phyloP scores from a whole-genome alignment of 352 stramenopile species.

The Peronospora tabacina region DNA sequence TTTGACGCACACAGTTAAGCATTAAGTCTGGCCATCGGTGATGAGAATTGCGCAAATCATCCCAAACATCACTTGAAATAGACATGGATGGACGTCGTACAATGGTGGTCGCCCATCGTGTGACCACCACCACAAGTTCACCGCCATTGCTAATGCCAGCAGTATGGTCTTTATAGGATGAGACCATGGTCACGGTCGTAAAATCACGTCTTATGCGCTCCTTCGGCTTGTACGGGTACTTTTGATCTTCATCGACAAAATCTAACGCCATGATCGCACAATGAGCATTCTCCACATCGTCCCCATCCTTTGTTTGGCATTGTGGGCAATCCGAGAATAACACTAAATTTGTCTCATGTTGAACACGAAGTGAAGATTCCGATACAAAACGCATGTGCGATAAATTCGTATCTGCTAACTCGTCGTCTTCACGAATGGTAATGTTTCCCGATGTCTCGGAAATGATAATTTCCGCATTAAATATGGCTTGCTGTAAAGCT shows the following conservation, averaged over 20 bases:
- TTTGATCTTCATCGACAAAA: constrained; percentile 44
- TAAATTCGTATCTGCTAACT: constrained; percentile 37
- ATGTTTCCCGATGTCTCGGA: constrained; percentile 59
- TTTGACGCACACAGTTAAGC: constrained; percentile 28
- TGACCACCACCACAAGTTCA: constrained; percentile 28
- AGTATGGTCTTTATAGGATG: constrained; percentile 21
- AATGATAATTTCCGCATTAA: constrained; percentile 65
- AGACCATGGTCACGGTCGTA: constrained; percentile 30
- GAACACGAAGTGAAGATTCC: constrained; percentile 17
- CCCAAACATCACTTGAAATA: constrained; percentile 8
- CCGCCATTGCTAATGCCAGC: constrained; percentile 3
- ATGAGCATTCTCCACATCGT: constrained; percentile 17
- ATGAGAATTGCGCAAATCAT: constrained; percentile 22
- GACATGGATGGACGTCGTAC: constrained; percentile 14
- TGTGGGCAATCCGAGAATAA: constrained; percentile 31
- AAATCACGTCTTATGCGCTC: constrained; percentile 41
- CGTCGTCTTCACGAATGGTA: constrained; percentile 66
- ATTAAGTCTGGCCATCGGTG: constrained; percentile 25
- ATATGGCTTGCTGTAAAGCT: constrained; percentile 37
- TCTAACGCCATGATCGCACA: constrained; percentile 39
- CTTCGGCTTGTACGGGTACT: constrained; percentile 41
- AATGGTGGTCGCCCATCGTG: constrained; percentile 22
- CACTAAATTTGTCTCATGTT: constrained; percentile 37
- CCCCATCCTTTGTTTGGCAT: background rate
- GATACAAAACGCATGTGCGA: constrained; percentile 47